phyloP scores from a whole-genome alignment of 1,284 basidiomycete species.

The Pascua sp. region DNA sequence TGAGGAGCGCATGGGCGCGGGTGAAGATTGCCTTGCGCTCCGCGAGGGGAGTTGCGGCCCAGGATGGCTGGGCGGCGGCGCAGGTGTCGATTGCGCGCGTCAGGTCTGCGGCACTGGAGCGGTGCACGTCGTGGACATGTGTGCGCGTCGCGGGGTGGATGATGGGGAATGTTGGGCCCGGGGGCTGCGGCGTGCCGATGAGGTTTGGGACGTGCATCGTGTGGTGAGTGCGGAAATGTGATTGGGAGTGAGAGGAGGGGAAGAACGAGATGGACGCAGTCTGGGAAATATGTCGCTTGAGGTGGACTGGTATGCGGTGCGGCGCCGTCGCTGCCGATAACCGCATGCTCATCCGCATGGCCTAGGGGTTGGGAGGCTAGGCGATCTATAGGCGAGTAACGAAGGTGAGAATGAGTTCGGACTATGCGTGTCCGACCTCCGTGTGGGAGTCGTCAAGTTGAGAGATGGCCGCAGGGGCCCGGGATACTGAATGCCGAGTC shows the following conservation, averaged over 20 bases:
- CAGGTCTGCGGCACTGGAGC: constrained; percentile 7
- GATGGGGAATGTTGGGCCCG: constrained; percentile 9
- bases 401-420: no score
- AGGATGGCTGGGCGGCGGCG: constrained; percentile 3
- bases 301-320: no score
- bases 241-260: neutral
- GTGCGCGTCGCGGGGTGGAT: constrained; percentile 14
- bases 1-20: constrained; percentile 11
- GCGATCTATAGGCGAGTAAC: no score
- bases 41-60: constrained; percentile 9
- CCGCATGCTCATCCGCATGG: no score
- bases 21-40: constrained; percentile 12
- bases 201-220: constrained; percentile 1
- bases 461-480: no score
- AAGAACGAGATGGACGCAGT: neutral
- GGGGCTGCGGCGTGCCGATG: neutral
- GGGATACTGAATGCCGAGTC: no score
- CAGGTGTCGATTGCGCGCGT: constrained; percentile 7
- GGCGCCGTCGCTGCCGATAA: no score
- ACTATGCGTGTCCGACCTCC: no score
- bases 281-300: no score
- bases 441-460: no score
- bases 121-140: constrained; percentile 11
- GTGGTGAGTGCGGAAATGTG: neutral
- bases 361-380: no score